Conservation (phyloP, 2,329 filamentous ascomycete species). For the Penicillium olsonii region DNA sequence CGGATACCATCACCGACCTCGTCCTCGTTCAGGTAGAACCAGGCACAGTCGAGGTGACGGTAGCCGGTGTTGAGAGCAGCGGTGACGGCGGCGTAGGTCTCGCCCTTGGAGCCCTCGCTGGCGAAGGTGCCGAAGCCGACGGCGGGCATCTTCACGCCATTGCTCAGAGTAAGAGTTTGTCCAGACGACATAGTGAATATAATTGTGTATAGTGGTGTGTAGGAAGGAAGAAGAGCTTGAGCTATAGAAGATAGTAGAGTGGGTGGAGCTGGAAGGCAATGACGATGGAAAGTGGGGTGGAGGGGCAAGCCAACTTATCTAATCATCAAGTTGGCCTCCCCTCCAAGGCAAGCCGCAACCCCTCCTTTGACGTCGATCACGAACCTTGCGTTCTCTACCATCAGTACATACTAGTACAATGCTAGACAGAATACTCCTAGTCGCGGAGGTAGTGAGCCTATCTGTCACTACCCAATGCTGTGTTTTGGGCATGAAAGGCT, state of each 20-base stretch:
- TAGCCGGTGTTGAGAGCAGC: slow-evolving; percentile 55
- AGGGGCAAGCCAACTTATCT: slow-evolving; percentile 5
- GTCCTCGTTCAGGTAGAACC: slow-evolving; percentile 57
- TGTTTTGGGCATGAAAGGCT: too few species aligned
- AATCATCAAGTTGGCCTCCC: not conserved
- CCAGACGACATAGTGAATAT: slow-evolving; percentile 56
- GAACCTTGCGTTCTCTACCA: not conserved
- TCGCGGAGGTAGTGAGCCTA: too few species aligned
- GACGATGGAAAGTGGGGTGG: slow-evolving; percentile 20
- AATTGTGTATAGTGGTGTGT: slow-evolving; percentile 5
- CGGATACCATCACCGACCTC: slow-evolving; percentile 55
- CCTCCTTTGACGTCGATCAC: not conserved
- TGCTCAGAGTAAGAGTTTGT: slow-evolving; percentile 55
- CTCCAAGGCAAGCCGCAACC: too few species aligned
- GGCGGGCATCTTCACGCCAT: slow-evolving; percentile 62
- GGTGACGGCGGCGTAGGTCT: slow-evolving; percentile 57
- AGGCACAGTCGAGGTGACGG: slow-evolving; percentile 58
- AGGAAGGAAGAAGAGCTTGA: slow-evolving; percentile 3
- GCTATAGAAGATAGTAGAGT: slow-evolving; percentile 9
- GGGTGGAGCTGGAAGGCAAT: slow-evolving; percentile 19
- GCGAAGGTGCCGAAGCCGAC: slow-evolving; percentile 68
- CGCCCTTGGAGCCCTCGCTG: slow-evolving; percentile 63
- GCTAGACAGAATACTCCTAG: too few species aligned
- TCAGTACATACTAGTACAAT: not conserved
- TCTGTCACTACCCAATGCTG: not conserved